Conservation (phyloP, 768 basidiomycete species). For the Podaxis mareebaensis region DNA sequence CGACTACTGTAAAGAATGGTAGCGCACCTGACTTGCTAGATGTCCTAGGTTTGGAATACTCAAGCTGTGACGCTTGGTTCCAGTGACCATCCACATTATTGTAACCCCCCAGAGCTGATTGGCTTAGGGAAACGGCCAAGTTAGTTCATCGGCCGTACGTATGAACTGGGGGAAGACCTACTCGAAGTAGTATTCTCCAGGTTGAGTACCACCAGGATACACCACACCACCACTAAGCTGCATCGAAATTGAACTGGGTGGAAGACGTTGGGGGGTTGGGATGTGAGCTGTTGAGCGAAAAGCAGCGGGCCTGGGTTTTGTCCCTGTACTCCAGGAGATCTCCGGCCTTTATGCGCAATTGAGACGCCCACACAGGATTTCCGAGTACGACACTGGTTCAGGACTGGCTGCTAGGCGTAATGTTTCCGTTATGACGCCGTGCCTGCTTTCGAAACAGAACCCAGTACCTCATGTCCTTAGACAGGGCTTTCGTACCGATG, state of each 20-base stretch:
- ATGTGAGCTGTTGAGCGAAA: no score
- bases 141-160: neutral
- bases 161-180: neutral
- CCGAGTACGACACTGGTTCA: no score
- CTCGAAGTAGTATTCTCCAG: neutral
- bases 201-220: neutral
- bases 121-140: neutral
- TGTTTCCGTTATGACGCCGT: no score
- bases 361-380: no score
- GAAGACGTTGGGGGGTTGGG: no score
- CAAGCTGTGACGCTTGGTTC: neutral
- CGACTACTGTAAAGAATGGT: neutral
- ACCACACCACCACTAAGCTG: neutral
- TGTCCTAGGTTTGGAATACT: neutral
- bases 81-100: neutral
- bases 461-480: no score
- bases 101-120: neutral
- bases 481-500: no score
- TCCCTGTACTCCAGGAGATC: no score
- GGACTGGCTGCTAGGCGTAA: no score
- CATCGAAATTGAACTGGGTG: neutral
- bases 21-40: neutral
- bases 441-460: no score
- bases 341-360: no score
- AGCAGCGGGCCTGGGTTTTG: no score